phyloP scores from a whole-genome alignment of 139 green algal genomes.

The Chlamydomonas urium region DNA sequence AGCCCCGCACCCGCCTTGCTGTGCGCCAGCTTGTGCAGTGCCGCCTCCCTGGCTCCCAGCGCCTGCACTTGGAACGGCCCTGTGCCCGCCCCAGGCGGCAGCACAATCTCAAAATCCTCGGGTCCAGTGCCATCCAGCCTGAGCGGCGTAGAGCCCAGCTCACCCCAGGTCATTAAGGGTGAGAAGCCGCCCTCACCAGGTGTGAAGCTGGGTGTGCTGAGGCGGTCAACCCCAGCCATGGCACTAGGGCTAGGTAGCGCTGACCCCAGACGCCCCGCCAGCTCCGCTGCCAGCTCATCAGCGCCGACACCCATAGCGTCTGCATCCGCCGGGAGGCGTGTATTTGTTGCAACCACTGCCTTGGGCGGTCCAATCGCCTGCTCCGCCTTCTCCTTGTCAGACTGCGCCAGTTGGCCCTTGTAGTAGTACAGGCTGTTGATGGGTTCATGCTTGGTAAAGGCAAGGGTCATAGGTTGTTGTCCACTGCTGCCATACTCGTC shows the following conservation, averaged over 20 bases:
- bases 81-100: neutral
- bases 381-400: conserved; percentile 45
- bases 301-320: too few species aligned
- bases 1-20: neutral
- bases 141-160: conserved; percentile 75
- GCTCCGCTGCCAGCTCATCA: too few species aligned
- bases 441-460: conserved; percentile 44
- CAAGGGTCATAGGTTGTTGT: conserved; percentile 54
- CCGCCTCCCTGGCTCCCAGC: neutral
- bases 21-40: neutral
- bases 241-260: neutral
- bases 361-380: conserved; percentile 60
- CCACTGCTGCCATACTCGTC: conserved; percentile 74
- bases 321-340: conserved; percentile 48
- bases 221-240: neutral
- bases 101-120: neutral
- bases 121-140: conserved; percentile 40
- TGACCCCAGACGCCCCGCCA: neutral
- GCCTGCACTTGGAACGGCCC: neutral
- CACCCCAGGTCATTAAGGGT: conserved; percentile 86
- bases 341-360: conserved; percentile 55
- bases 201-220: neutral
- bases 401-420: conserved; percentile 19
- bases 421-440: conserved; percentile 73
- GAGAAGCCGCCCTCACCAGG: conserved; percentile 34